Evolutionary conservation across 2,329 filamentous ascomycete species (phyloP).

Genomic region (Penicillium brasilianum): DNA sequence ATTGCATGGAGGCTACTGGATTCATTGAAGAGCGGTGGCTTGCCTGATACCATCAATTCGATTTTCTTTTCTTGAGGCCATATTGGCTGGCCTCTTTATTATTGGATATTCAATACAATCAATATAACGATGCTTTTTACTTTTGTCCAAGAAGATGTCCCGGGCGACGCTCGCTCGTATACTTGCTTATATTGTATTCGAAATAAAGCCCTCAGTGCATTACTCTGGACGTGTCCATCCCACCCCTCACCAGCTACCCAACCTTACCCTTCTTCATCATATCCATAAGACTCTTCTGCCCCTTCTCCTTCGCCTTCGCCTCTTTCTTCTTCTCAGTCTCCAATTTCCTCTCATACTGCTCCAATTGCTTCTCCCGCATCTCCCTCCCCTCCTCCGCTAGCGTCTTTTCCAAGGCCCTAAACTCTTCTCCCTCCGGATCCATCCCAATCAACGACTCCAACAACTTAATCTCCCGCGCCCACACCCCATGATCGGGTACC

Average conservation of each 20-base stretch:
- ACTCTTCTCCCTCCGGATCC: slow-evolving; percentile 76
- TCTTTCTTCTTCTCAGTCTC: slow-evolving; percentile 61
- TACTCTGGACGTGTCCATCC: background rate
- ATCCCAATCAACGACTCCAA: slow-evolving; percentile 86
- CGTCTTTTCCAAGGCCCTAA: slow-evolving; percentile 66
- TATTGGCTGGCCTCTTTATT: slow-evolving; percentile 18
- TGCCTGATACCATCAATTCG: slow-evolving; percentile 32
- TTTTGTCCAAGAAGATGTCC: no score
- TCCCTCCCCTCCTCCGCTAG: slow-evolving; percentile 70
- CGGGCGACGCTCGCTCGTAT: no score
- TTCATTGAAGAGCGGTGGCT: slow-evolving; percentile 24
- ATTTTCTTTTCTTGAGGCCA: slow-evolving; percentile 19
- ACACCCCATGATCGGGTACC: slow-evolving; percentile 79
- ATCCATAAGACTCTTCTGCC: slow-evolving; percentile 42
- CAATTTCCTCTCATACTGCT: slow-evolving; percentile 76
- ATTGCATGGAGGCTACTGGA: slow-evolving; percentile 26
- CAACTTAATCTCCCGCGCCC: slow-evolving; percentile 94
- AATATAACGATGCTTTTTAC: slow-evolving; percentile 5
- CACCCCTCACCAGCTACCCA: background rate
- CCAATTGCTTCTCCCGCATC: slow-evolving; percentile 76
- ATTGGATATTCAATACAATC: slow-evolving; percentile 4
- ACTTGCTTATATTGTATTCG: no score
- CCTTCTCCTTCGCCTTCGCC: slow-evolving; percentile 51
- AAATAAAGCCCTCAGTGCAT: background rate
- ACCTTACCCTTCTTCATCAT: slow-evolving; percentile 34